Conservation (phyloP, 202 grass and related monocot genomes). For the Setaria viridis region DNA sequence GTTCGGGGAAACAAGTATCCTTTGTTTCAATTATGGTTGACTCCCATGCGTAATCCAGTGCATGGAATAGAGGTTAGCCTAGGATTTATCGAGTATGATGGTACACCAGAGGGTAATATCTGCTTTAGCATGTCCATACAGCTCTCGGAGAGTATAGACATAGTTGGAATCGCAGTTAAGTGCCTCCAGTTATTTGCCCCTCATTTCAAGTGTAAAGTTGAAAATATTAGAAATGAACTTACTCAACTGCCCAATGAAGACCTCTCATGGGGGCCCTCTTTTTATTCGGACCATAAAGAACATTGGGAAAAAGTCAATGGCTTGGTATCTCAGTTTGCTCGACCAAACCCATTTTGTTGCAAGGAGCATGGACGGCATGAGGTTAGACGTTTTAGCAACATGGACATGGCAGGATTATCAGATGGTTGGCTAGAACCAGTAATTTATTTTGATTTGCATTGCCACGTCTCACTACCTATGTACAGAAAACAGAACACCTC, state of each 20-base stretch:
- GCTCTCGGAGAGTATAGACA: not conserved
- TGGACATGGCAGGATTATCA: not conserved
- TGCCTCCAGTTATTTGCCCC: not conserved
- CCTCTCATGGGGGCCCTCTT: not conserved
- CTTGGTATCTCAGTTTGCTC: not conserved
- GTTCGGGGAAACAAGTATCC: not conserved
- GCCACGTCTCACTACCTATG: not conserved
- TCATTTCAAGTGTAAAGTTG: not conserved
- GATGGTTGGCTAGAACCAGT: slow-evolving; percentile 13
- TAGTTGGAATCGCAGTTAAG: not conserved
- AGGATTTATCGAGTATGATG: not conserved
- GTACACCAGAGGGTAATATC: not conserved
- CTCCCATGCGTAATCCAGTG: not conserved
- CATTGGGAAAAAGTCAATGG: not conserved
- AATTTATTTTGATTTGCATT: not conserved
- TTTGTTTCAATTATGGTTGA: not conserved
- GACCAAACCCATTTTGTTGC: slow-evolving; percentile 21
- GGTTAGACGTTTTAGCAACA: no score
- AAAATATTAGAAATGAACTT: not conserved
- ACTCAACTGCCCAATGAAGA: not conserved
- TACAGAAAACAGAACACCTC: not conserved
- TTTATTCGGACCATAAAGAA: not conserved
- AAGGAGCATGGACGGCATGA: not conserved
- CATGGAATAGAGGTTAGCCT: not conserved
- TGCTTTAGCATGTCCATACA: not conserved